Conservation (phyloP, 1,139 yeast species). For the Diutina rugosa region DNA sequence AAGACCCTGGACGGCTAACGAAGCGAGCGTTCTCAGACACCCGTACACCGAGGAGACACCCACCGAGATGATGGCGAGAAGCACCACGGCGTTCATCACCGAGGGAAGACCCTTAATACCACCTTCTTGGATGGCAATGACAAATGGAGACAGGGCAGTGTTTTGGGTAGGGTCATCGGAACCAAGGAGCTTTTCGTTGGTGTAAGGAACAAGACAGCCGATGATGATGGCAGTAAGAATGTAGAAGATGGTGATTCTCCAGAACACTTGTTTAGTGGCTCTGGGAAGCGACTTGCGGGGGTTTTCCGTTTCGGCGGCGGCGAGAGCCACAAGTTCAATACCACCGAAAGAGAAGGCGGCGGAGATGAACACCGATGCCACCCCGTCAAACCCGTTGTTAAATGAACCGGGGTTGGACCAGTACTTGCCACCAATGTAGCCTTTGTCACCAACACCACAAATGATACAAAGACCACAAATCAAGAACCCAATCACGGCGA, state of each 20-base stretch:
- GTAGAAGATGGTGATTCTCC: constrained; percentile 24
- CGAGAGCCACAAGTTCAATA: constrained; percentile 48
- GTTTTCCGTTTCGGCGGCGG: constrained; percentile 54
- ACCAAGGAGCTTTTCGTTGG: constrained; percentile 18
- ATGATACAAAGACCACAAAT: constrained; percentile 56
- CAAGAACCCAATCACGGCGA: constrained; percentile 54
- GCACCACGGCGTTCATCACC: constrained; percentile 42
- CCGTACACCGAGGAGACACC: constrained; percentile 46
- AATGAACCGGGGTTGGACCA: constrained; percentile 36
- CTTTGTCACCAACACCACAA: constrained; percentile 49
- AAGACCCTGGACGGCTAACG: constrained; percentile 39
- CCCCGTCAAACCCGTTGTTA: constrained; percentile 61
- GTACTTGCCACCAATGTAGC: constrained; percentile 25
- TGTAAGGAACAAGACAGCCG: constrained; percentile 34
- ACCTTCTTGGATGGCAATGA: constrained; percentile 10
- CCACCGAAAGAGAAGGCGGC: constrained; percentile 81
- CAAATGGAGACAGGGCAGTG: constrained; percentile 1
- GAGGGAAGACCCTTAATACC: constrained; percentile 21
- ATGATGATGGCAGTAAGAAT: constrained; percentile 29
- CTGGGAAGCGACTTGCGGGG: constrained; percentile 49
- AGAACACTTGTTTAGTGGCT: constrained; percentile 67
- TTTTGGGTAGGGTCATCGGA: constrained; percentile 4
- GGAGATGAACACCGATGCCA: constrained; percentile 68
- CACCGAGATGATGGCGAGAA: constrained; percentile 38
- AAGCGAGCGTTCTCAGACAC: constrained; percentile 40